Conservation (phyloP, 305 asterid species). For the Fraxinus ornus region DNA sequence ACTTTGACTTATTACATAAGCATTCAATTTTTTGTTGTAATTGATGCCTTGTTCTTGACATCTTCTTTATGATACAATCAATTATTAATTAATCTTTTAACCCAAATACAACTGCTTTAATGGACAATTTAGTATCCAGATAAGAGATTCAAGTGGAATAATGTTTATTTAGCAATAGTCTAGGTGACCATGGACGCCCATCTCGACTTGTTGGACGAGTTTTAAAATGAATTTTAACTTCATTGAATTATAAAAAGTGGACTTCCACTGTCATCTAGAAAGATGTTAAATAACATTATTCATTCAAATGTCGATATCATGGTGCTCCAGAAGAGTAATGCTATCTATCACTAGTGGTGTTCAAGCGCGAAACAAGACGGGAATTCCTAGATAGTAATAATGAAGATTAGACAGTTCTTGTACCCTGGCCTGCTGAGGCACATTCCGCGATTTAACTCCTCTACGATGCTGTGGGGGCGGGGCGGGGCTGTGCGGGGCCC, state of each 20-base stretch:
- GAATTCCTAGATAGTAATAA: not conserved
- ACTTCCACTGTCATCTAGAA: not conserved
- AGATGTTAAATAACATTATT: too few species aligned
- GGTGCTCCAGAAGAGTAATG: not conserved
- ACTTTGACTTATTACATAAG: constrained; percentile 12
- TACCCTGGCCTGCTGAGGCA: too few species aligned
- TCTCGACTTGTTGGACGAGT: not conserved
- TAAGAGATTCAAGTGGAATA: not conserved
- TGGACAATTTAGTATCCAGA: not conserved
- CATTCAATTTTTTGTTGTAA: constrained; percentile 3
- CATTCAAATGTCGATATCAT: constrained; percentile 5
- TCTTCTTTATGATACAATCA: not conserved
- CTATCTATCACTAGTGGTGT: not conserved
- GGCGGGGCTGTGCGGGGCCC: too few species aligned
- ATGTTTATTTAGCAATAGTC: not conserved
- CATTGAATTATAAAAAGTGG: too few species aligned
- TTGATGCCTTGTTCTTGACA: not conserved
- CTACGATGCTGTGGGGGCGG: too few species aligned
- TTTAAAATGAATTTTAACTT: not conserved
- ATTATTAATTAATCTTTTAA: not conserved
- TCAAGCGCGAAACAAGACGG: not conserved
- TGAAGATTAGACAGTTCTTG: too few species aligned
- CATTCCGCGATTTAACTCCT: too few species aligned
- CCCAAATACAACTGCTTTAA: not conserved
- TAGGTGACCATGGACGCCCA: not conserved